Percentiles rank a stretch among this genome's conserved stretches.
Evolutionary conservation across 169 alveolate genomes (phyloP).

Genomic region (Plasmodium gaboni): DNA sequence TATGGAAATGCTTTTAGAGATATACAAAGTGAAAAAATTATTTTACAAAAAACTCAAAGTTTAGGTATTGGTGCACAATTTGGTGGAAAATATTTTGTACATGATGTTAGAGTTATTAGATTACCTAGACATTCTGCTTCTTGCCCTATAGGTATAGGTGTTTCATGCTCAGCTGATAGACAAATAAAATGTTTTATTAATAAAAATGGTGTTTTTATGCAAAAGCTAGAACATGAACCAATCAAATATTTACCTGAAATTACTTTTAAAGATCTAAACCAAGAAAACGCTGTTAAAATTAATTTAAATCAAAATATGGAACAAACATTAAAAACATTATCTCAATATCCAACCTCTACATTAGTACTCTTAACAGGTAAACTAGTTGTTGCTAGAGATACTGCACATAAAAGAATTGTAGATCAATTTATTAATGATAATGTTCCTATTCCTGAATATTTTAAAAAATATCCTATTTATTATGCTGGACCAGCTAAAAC

Average conservation of each 20-base stretch:
- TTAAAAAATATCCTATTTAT: slow-evolving; percentile 89
- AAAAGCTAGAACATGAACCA: slow-evolving; percentile 91
- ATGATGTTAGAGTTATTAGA: slow-evolving; percentile 91
- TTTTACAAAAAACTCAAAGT: slow-evolving; percentile 79
- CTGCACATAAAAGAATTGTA: slow-evolving; percentile 90
- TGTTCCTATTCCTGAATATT: slow-evolving; percentile 86
- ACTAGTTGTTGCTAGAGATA: slow-evolving; percentile 91
- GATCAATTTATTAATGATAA: slow-evolving; percentile 82
- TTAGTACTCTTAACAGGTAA: slow-evolving; percentile 86
- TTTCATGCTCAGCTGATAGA: slow-evolving; percentile 93
- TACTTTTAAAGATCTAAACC: slow-evolving; percentile 30
- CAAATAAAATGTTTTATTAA: slow-evolving; percentile 86
- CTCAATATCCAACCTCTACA: slow-evolving; percentile 86
- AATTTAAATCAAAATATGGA: slow-evolving; percentile 88
- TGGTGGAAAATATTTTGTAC: slow-evolving; percentile 93
- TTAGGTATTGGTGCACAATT: slow-evolving; percentile 94
- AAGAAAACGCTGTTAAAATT: slow-evolving; percentile 46
- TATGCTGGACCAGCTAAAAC: slow-evolving; percentile 93
- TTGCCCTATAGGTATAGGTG: slow-evolving; percentile 92
- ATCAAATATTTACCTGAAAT: slow-evolving; percentile 82
- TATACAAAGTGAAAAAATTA: slow-evolving; percentile 82
- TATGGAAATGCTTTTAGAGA: slow-evolving; percentile 91
- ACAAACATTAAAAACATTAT: slow-evolving; percentile 78
- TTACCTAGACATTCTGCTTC: slow-evolving; percentile 94
- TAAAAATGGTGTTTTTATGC: slow-evolving; percentile 87